Percentiles rank a stretch among this genome's conserved stretches.
These are phyloP conservation scores for Dactylellina sp. DNA, from an alignment of 2,329 filamentous ascomycete species.

Conservation along the genomic window DNA sequence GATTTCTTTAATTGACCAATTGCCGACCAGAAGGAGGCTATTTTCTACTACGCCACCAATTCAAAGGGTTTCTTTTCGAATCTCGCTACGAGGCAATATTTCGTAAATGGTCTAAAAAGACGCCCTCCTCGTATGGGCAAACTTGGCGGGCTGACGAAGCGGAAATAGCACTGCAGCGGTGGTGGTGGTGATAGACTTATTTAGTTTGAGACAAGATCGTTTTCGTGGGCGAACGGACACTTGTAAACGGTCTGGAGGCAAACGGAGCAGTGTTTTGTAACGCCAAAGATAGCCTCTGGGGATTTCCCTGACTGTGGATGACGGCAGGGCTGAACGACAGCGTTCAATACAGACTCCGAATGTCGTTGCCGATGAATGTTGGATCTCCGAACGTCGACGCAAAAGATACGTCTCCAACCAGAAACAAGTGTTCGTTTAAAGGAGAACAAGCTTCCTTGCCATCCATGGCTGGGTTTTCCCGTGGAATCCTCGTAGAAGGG, in stretches of 20 bases:
- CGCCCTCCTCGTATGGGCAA: too few species aligned
- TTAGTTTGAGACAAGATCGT: not conserved
- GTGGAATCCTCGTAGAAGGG: slow-evolving; percentile 26
- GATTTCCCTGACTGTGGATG: too few species aligned
- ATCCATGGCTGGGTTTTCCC: slow-evolving; percentile 23
- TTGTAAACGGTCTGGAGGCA: slow-evolving; percentile 5
- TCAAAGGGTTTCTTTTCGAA: slow-evolving; percentile 8
- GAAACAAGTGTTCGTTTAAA: not conserved
- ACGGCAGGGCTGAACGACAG: not conserved
- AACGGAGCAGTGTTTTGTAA: not conserved
- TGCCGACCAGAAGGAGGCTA: not conserved
- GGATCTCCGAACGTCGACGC: not conserved
- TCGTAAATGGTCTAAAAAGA: too few species aligned
- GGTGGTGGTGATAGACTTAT: not conserved
- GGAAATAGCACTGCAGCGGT: too few species aligned
- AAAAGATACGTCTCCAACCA: not conserved
- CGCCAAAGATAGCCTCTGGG: too few species aligned
- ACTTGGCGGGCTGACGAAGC: too few species aligned
- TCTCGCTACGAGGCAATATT: slow-evolving; percentile 22
- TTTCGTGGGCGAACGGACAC: slow-evolving; percentile 2
- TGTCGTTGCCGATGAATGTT: not conserved
- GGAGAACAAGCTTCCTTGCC: slow-evolving; percentile 32
- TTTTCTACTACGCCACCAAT: slow-evolving; percentile 12
- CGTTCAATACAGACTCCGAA: slow-evolving; percentile 1
- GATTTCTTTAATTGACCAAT: not conserved